Evolutionary conservation across 208 protist species (phyloP).

Genomic region (Trypanosoma vivax): DNA sequence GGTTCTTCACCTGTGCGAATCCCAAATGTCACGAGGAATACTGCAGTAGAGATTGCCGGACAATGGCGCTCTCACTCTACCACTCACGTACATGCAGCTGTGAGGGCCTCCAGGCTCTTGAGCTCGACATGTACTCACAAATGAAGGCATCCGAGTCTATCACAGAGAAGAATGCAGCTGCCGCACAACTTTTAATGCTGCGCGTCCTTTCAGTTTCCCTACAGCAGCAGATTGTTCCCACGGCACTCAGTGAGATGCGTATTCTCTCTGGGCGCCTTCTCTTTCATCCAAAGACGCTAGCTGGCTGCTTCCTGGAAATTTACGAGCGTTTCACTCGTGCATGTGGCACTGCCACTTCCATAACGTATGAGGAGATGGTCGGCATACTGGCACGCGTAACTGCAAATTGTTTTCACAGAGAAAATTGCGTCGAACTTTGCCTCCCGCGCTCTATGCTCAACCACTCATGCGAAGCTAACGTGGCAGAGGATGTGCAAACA

Average conservation of each 20-base stretch:
- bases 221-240: slow-evolving; percentile 46
- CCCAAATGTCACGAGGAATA: slow-evolving; percentile 81
- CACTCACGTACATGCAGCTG: slow-evolving; percentile 66
- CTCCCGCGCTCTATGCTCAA: slow-evolving; percentile 74
- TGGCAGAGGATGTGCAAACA: slow-evolving; percentile 40
- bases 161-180: slow-evolving; percentile 49
- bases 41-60: slow-evolving; percentile 78
- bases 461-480: slow-evolving; percentile 77
- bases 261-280: slow-evolving; percentile 58
- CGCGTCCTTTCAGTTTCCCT: slow-evolving; percentile 54
- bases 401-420: slow-evolving; percentile 67
- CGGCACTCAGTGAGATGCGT: slow-evolving; percentile 62
- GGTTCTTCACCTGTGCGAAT: slow-evolving; percentile 64
- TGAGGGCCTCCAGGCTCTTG: slow-evolving; percentile 61
- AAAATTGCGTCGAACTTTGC: slow-evolving; percentile 51
- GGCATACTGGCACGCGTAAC: slow-evolving; percentile 58
- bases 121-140: slow-evolving; percentile 75
- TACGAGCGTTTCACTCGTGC: slow-evolving; percentile 65
- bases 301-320: slow-evolving; percentile 50
- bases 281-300: slow-evolving; percentile 51
- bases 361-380: slow-evolving; percentile 79
- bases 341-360: slow-evolving; percentile 52
- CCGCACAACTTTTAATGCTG: slow-evolving; percentile 74
- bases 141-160: slow-evolving; percentile 39
- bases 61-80: slow-evolving; percentile 48